Evolutionary conservation across 2,329 filamentous ascomycete genomes (phyloP).

Genomic region (Cordyceps javanica): DNA sequence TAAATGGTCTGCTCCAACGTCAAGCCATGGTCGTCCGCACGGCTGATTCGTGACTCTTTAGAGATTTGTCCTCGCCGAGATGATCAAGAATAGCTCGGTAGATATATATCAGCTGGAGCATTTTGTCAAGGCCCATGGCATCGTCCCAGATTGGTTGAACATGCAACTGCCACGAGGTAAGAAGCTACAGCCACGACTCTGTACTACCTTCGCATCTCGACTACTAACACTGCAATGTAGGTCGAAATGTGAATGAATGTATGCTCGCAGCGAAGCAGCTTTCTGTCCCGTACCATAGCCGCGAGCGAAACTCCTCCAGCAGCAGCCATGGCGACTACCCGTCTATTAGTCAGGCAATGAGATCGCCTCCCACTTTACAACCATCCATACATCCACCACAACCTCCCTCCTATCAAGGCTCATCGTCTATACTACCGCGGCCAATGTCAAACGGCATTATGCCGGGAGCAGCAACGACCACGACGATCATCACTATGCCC

Average conservation of each 20-base stretch:
- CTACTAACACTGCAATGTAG: constrained; percentile 23
- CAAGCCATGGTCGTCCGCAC: background rate
- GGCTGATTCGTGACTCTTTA: constrained; percentile 22
- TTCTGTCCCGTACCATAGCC: constrained; percentile 27
- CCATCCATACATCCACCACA: constrained; percentile 18
- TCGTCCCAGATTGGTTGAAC: constrained; percentile 40
- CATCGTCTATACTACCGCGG: constrained; percentile 6
- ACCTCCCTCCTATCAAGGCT: background rate
- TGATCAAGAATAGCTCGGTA: constrained; percentile 50
- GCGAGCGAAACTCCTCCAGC: constrained; percentile 20
- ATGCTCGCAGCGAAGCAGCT: constrained; percentile 31
- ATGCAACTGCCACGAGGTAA: constrained; percentile 44
- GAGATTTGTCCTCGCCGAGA: constrained; percentile 53
- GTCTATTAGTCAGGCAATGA: background rate
- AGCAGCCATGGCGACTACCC: constrained; percentile 8
- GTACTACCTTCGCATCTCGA: background rate
- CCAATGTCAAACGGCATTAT: constrained; percentile 9
- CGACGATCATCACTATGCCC: background rate
- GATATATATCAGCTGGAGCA: constrained; percentile 39
- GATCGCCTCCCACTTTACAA: constrained; percentile 12
- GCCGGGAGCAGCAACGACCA: background rate
- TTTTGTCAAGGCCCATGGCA: constrained; percentile 38
- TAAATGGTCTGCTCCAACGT: constrained; percentile 3
- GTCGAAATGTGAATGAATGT: constrained; percentile 43
- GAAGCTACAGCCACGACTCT: too few relatives aligned